Evolutionary conservation across 805 yeast species (phyloP).

Genomic region (Candida bentonensis): DNA sequence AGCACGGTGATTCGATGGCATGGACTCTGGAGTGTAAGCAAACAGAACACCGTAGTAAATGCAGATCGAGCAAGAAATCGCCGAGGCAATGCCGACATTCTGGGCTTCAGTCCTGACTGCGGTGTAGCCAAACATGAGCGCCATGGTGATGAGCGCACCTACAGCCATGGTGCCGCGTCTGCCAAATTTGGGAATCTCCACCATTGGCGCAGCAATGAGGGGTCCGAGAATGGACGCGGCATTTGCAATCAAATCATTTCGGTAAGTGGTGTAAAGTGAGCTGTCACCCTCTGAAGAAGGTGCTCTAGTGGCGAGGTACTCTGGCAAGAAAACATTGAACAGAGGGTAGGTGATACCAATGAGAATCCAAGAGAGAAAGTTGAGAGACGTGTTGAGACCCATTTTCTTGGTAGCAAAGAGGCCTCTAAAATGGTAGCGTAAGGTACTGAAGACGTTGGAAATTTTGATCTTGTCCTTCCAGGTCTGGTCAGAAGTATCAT

Average conservation of each 20-base stretch:
- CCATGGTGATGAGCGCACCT: conserved; percentile 41
- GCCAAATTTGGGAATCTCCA: conserved; percentile 24
- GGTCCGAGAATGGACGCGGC: conserved; percentile 40
- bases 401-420: conserved; percentile 34
- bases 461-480: conserved; percentile 8
- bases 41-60: conserved; percentile 45
- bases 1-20: conserved; percentile 38
- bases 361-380: conserved; percentile 39
- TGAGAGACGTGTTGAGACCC: conserved; percentile 31
- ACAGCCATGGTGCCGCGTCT: conserved; percentile 42
- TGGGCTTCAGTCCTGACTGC: conserved; percentile 41
- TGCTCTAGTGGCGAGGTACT: conserved; percentile 37
- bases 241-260: conserved; percentile 27
- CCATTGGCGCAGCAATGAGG: conserved; percentile 14
- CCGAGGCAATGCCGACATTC: conserved; percentile 37
- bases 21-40: conserved; percentile 54
- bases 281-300: conserved; percentile 20
- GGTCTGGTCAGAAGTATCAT: conserved; percentile 10
- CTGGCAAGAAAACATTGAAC: conserved; percentile 40
- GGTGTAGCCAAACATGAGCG: conserved; percentile 48
- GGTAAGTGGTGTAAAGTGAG: conserved; percentile 13
- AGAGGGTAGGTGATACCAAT: conserved; percentile 47
- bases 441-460: conserved; percentile 12
- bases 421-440: conserved; percentile 27
- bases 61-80: conserved; percentile 34